A percentile compares a stretch with the other conserved stretches of the same genome.
Evolutionary conservation across 2,329 filamentous ascomycete species (phyloP).

Genomic region (Hymenoscyphus fructigenus): DNA sequence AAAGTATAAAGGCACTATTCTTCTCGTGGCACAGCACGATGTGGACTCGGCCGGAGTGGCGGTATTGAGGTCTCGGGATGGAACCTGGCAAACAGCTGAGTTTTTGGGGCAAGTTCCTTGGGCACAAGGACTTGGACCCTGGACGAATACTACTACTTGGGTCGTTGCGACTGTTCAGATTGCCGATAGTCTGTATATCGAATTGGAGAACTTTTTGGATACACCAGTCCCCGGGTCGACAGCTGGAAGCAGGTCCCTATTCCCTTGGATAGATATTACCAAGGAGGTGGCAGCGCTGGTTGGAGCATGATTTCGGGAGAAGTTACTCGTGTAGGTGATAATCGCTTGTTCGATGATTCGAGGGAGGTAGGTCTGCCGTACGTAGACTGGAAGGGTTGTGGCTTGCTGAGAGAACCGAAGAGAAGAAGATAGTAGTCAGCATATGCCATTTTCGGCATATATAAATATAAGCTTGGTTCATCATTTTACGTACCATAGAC

Average conservation of each 20-base stretch:
- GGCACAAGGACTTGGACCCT: neutral
- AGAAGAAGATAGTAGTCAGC: too few relatives aligned
- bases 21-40: conserved; percentile 2
- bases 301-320: neutral
- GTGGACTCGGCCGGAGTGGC: neutral
- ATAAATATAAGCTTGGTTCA: too few relatives aligned
- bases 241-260: neutral
- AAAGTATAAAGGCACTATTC: conserved; percentile 3
- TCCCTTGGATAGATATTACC: neutral
- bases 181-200: neutral
- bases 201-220: neutral
- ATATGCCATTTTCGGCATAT: too few relatives aligned
- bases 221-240: neutral
- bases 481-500: too few relatives aligned
- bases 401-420: too few relatives aligned
- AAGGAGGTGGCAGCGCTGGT: neutral
- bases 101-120: conserved; percentile 5
- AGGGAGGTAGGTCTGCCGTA: too few relatives aligned
- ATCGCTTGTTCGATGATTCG: too few relatives aligned
- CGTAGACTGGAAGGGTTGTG: too few relatives aligned
- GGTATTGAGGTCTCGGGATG: neutral
- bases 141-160: neutral
- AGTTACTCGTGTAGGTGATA: too few relatives aligned
- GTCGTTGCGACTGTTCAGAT: neutral
- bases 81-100: neutral